Evolutionary conservation across 768 basidiomycete species (phyloP), one percentile per base, ranked within the genome.

Genomic region (Kockovaella imperatae): DNA sequence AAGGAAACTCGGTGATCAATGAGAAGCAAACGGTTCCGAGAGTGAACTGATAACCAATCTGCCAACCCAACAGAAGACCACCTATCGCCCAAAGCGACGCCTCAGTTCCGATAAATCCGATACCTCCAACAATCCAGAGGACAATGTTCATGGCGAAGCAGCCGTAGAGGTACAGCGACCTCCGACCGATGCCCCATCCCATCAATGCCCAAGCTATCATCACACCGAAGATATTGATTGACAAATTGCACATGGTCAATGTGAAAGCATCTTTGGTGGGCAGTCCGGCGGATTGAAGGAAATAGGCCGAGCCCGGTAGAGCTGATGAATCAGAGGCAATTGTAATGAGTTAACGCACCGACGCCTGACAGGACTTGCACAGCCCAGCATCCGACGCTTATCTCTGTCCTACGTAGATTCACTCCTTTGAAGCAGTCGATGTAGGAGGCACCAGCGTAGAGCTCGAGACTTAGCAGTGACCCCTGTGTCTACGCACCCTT

Each of bases 401-500:
- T 64, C 52, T 71, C 72, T 17, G 69, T 71, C 4, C 71, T 42
- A 8, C 72, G 51, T 0, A 53, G 52, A 45, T 75, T 68, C 39
- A 59, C 56, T 1, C 69, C 68, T 21, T 52, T 51, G 67, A 71
- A 73, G 58, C 69, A 70, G 47, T 74, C 70, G 10, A 63, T 7
- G 52, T 69, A 74, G 17, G 49, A 47, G 0, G 68, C 58, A 0
- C 71, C 70, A 1, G 53, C 57, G 0, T 56, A 47, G 26, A 54
- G 52, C 32, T 52, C n/a, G n/a, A n/a, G n/a, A n/a, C n/a, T n/a
- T n/a, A n/a, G n/a, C n/a, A n/a, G n/a, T n/a, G n/a, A n/a, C n/a
- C n/a, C n/a, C n/a, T n/a, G n/a, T n/a, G n/a, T n/a, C n/a, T n/a
- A n/a, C n/a, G n/a, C n/a, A n/a, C n/a, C n/a, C n/a, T 30, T 41